A percentile compares a stretch with the other conserved stretches of the same genome.
phyloP scores from a whole-genome alignment of 2,329 filamentous ascomycete species.

The Thelonectria blattea region DNA sequence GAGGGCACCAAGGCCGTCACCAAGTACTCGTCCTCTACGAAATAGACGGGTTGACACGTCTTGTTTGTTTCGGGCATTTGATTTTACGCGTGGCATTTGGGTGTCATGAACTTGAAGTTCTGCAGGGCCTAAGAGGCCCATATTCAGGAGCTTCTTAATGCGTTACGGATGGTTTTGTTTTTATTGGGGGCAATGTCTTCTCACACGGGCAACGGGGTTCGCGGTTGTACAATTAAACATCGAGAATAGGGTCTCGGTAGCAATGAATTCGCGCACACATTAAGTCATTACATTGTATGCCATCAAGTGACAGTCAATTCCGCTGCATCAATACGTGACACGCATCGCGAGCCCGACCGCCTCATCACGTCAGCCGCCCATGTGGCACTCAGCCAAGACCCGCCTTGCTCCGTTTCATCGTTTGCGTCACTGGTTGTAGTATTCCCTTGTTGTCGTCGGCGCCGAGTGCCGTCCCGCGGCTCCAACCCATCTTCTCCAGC shows the following conservation, averaged over 20 bases:
- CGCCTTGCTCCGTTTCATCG: conserved; percentile 85
- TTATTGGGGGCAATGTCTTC: conserved; percentile 72
- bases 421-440: conserved; percentile 80
- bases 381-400: conserved; percentile 68
- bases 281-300: conserved; percentile 39
- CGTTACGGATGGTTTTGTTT: conserved; percentile 75
- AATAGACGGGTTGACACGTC: conserved; percentile 72
- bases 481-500: conserved; percentile 98
- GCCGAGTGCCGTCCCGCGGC: conserved; percentile 82
- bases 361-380: too few relatives aligned
- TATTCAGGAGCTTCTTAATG: conserved; percentile 67
- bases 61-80: conserved; percentile 67
- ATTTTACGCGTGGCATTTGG: conserved; percentile 61
- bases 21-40: conserved; percentile 99
- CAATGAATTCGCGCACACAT: conserved; percentile 69
- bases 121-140: conserved; percentile 42
- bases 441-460: conserved; percentile 86
- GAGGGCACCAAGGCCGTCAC: conserved; percentile 99
- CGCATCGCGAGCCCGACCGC: too few relatives aligned
- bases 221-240: conserved; percentile 74
- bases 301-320: neutral
- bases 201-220: conserved; percentile 71
- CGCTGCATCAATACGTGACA: neutral
- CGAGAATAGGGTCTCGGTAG: conserved; percentile 66
- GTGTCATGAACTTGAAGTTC: conserved; percentile 63